Evolutionary conservation across 176 grass and related monocot species (phyloP).

Genomic region (Eragrostis nindensis): DNA sequence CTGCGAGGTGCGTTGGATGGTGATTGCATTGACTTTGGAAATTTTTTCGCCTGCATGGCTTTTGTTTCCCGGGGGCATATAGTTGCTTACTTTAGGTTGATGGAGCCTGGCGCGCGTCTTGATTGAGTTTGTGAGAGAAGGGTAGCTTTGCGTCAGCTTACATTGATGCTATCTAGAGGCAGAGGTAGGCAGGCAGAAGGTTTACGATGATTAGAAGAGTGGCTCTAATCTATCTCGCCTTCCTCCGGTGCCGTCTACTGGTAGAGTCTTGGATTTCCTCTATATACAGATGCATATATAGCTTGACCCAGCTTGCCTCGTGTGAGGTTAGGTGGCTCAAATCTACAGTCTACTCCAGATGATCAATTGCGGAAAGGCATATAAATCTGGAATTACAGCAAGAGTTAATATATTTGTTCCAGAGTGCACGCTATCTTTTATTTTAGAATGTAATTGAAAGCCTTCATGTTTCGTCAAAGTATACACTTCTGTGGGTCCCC

Average conservation of each 20-base stretch:
- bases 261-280: neutral
- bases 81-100: neutral
- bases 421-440: neutral
- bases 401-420: neutral
- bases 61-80: neutral
- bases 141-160: neutral
- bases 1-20: neutral
- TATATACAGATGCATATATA: neutral
- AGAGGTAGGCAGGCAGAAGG: neutral
- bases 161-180: neutral
- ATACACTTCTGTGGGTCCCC: neutral
- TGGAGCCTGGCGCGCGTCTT: neutral
- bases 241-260: neutral
- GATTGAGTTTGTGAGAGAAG: neutral
- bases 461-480: neutral
- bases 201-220: slow-evolving; percentile 2
- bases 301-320: neutral
- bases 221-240: neutral
- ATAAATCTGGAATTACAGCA: neutral
- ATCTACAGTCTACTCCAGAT: neutral
- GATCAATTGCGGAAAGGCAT: neutral
- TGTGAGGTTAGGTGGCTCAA: neutral
- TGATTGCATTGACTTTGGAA: neutral
- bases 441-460: neutral
- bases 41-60: neutral